Evolutionary conservation across 2,329 filamentous ascomycete species (phyloP), one percentile per base, ranked within the genome.

Genomic region (Clarireedia homoeocarpa): DNA sequence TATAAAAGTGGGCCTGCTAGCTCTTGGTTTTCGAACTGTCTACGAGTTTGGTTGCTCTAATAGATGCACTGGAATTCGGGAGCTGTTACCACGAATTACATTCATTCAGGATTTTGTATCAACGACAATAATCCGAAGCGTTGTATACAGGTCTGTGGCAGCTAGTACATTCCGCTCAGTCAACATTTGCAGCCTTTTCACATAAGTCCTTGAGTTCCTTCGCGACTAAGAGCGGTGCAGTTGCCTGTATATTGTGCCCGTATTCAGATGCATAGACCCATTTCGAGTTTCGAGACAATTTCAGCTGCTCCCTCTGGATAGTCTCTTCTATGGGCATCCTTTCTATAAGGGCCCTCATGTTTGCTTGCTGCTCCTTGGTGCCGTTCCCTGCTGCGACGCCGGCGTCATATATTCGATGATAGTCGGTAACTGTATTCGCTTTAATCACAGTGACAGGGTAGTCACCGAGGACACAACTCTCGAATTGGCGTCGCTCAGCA

Each of bases 191-290:
- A 4, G 5, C 6, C 40, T 24, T 44, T 44, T 23, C 10, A 24
- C 17, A 44, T 6, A 44, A 14, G 9, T 44, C 40, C 20, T 64
- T 64, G 26, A 71, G 65, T 56, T 65, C 67, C 53, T 66, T 66
- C 38, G 67, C 66, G 60, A 71, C 64, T 55, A 68, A 44, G 20
- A 71, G 68, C 34, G 70, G 70, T 59, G 70, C 64, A 38, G 63
- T 70, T 27, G 71, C 27, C 51, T 72, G 67, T 5, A 71, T 62
- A 64, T 66, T 66, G 52, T 71, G 70, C 6, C 70, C 70, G 66
- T 69, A 71, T 57, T 68, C 61, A 2, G 14, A 53, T 1, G 66
- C 67, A 56, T 67, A 66, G 6, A 67, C 62, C 47, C 67, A 57
- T 57, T 64, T 59, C 6, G 62, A 62, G 53, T 60, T 67, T 5